phyloP scores from a whole-genome alignment of 1,284 basidiomycete genomes.

The Trametes hirsuta region DNA sequence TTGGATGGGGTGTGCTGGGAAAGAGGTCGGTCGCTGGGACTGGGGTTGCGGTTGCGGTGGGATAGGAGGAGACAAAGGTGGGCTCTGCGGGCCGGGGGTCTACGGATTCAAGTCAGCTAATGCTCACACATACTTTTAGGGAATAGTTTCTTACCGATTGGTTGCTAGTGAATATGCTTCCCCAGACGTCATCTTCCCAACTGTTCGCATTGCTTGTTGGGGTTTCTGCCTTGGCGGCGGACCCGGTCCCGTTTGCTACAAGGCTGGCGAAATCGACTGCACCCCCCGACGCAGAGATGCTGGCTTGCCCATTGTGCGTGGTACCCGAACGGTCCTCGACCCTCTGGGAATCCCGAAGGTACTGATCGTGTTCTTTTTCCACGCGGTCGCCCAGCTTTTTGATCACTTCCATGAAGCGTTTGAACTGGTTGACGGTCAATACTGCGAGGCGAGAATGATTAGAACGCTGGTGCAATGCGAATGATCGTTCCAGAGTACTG shows the following conservation, averaged over 20 bases:
- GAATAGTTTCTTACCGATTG: slow-evolving; percentile 38
- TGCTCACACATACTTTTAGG: background rate
- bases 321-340: slow-evolving; percentile 74
- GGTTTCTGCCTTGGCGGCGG: slow-evolving; percentile 49
- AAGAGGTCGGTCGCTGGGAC: slow-evolving; percentile 7
- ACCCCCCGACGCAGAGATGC: slow-evolving; percentile 39
- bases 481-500: slow-evolving; percentile 36
- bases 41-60: slow-evolving; percentile 5
- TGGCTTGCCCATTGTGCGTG: slow-evolving; percentile 30
- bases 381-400: slow-evolving; percentile 77
- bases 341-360: slow-evolving; percentile 81
- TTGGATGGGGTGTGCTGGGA: slow-evolving; percentile 29
- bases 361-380: slow-evolving; percentile 84
- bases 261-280: slow-evolving; percentile 76
- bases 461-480: background rate
- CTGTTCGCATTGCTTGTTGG: slow-evolving; percentile 43
- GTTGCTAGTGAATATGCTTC: slow-evolving; percentile 61
- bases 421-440: slow-evolving; percentile 89
- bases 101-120: slow-evolving; percentile 9
- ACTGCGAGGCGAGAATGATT: slow-evolving; percentile 47
- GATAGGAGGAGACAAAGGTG: slow-evolving; percentile 22
- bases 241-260: slow-evolving; percentile 53
- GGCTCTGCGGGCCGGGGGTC: slow-evolving; percentile 29
- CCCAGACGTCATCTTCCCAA: slow-evolving; percentile 84
- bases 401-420: slow-evolving; percentile 85